Evolutionary conservation across 768 basidiomycete species (phyloP).

Genomic region (Dictyophora rubrovolvata): DNA sequence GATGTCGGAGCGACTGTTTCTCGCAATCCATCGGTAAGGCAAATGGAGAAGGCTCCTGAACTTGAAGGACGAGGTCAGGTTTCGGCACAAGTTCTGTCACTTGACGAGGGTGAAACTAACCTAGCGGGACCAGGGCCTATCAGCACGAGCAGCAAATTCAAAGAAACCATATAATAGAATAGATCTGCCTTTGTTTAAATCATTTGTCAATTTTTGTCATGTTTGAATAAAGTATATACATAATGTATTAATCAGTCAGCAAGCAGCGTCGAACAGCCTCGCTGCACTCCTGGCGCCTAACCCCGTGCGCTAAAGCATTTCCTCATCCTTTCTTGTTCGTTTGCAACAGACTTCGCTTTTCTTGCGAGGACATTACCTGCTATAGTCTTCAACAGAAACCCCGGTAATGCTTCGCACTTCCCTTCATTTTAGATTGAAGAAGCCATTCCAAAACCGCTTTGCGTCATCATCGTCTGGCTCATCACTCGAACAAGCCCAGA

Average conservation of each 20-base stretch:
- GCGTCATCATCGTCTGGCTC: constrained; percentile 27
- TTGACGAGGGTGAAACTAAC: constrained; percentile 10
- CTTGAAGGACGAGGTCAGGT: constrained; percentile 26
- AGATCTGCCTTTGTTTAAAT: not conserved
- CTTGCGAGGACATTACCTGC: not conserved
- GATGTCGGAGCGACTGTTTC: constrained; percentile 25
- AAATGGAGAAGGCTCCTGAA: constrained; percentile 67
- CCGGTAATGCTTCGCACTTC: not conserved
- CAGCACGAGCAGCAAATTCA: constrained; percentile 19
- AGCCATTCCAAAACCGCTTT: constrained; percentile 16
- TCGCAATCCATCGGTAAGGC: constrained; percentile 45
- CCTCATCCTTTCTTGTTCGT: too few relatives aligned
- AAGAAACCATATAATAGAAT: constrained; percentile 11
- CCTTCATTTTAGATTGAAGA: not conserved
- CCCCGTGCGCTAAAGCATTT: too few relatives aligned
- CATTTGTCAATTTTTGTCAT: too few relatives aligned
- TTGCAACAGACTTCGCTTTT: not conserved
- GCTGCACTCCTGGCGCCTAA: too few relatives aligned
- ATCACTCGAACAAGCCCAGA: constrained; percentile 40
- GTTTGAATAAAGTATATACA: too few relatives aligned
- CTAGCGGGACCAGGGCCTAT: constrained; percentile 9
- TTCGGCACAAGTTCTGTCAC: constrained; percentile 16
- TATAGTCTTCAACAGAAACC: not conserved
- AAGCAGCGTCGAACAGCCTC: too few relatives aligned
- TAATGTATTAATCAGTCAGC: too few relatives aligned